phyloP scores from a whole-genome alignment of 352 stramenopile species.

The Phytopythium helicoides region DNA sequence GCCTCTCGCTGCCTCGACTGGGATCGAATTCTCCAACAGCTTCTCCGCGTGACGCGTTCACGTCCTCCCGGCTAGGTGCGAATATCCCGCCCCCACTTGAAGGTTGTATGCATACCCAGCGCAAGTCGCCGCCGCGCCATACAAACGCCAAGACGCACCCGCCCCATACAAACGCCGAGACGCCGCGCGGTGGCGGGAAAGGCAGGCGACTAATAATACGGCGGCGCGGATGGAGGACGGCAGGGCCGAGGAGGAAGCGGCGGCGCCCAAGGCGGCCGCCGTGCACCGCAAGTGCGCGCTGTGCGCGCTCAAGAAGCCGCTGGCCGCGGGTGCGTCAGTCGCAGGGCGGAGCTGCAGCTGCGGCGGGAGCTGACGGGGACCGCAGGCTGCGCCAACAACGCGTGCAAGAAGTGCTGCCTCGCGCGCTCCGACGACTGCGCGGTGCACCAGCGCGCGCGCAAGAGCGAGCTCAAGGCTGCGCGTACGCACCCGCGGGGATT shows the following conservation, averaged over 20 bases:
- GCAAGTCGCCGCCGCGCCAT: no score
- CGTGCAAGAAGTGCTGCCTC: slow-evolving; percentile 78
- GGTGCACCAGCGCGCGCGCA: slow-evolving; percentile 32
- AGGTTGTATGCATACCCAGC: no score
- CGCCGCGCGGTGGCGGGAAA: no score
- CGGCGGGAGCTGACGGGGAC: neutral
- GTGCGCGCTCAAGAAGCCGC: slow-evolving; percentile 46
- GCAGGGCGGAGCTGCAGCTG: neutral
- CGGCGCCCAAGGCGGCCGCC: slow-evolving; percentile 12
- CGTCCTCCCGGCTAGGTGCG: neutral
- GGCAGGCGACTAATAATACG: no score
- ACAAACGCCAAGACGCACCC: neutral
- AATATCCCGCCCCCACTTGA: neutral
- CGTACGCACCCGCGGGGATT: no score
- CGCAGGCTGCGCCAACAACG: slow-evolving; percentile 35
- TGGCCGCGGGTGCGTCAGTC: slow-evolving; percentile 13
- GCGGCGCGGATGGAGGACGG: no score
- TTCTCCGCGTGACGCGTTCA: neutral
- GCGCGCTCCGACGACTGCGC: slow-evolving; percentile 31
- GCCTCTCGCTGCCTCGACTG: neutral
- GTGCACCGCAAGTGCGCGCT: slow-evolving; percentile 28
- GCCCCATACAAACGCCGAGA: no score
- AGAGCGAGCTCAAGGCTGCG: slow-evolving; percentile 18
- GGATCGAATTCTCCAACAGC: no score
- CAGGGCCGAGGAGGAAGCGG: neutral